A percentile compares a stretch with the other conserved stretches of the same genome.
phyloP scores from a whole-genome alignment of 352 stramenopile species.

The Phytopythium boreale region DNA sequence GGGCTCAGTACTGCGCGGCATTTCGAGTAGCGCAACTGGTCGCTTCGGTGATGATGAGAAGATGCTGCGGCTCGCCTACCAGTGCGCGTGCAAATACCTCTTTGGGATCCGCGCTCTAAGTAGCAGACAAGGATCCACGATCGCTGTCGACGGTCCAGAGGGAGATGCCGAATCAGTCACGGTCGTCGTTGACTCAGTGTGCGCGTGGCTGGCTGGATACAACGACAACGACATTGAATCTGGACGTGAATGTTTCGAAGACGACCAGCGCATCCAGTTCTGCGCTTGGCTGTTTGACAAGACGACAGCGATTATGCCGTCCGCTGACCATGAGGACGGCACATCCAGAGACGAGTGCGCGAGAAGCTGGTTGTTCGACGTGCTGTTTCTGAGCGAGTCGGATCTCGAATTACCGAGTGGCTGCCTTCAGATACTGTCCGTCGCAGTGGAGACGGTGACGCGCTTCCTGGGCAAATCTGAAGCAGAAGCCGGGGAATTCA shows the following conservation, averaged over 20 bases:
- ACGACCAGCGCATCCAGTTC: constrained; percentile 18
- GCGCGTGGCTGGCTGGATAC: constrained; percentile 11
- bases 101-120: constrained; percentile 33
- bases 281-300: constrained; percentile 34
- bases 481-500: neutral
- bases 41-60: neutral
- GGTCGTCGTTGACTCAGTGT: neutral
- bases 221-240: neutral
- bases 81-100: constrained; percentile 32
- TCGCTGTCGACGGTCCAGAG: neutral
- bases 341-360: neutral
- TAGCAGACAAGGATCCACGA: neutral
- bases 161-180: neutral
- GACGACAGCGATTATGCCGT: neutral
- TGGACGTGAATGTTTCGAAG: neutral
- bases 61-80: constrained; percentile 11
- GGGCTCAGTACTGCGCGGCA: constrained; percentile 11
- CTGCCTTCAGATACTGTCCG: constrained; percentile 27
- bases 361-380: constrained; percentile 61
- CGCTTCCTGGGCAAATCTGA: constrained; percentile 7
- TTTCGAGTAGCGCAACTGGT: neutral
- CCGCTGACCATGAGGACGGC: neutral
- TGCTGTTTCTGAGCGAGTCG: constrained; percentile 40
- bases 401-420: constrained; percentile 18
- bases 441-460: constrained; percentile 17